Evolutionary conservation across 257 asterid genomes (phyloP), one percentile per base, ranked within the genome.

Genomic region (Craterostigma plantagineum): DNA sequence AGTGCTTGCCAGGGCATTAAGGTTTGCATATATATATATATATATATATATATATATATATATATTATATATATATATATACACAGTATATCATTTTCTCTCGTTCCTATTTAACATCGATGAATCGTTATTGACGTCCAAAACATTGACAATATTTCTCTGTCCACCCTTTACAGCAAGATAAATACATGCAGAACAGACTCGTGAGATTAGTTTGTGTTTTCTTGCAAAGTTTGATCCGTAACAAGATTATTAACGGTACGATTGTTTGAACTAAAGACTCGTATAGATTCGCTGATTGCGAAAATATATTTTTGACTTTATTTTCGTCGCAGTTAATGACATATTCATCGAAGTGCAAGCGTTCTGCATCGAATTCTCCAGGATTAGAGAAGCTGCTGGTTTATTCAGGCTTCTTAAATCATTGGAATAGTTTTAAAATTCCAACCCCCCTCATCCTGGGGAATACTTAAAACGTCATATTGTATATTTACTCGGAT

Each of bases 291-390:
- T n/a, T n/a, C n/a, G n/a, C n/a, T n/a, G n/a, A n/a, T n/a, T n/a
- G n/a, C n/a, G n/a, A n/a, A n/a, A n/a, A n/a, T n/a, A n/a, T n/a
- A n/a, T n/a, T n/a, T n/a, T n/a, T n/a, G n/a, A n/a, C n/a, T n/a
- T n/a, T n/a, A n/a, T n/a, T 55, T 35, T 18, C 38, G 53, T 64
- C 63, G 71, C 85, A 87, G 97, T 82, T 68, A 76, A 79, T 45
- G 97, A 87, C 68, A 76, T 87, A 48, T 87, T 82, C 55, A 82
- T 78, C 17, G 97, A 87, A 70, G 93, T 87, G 40, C 95, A 82
- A 76, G 93, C 97, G 33, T 82, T 87, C 66, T 87, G 97, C 68
- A 87, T 82, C 48, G 93, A 82, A 82, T 87, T 87, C 74, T 87
- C 97, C 23, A 66, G 95, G 64, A 79, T 82, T 43, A 71, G 92